Evolutionary conservation across 2,329 filamentous ascomycete species (phyloP), one percentile per base, ranked within the genome.

Genomic region (Alternaria sp.): DNA sequence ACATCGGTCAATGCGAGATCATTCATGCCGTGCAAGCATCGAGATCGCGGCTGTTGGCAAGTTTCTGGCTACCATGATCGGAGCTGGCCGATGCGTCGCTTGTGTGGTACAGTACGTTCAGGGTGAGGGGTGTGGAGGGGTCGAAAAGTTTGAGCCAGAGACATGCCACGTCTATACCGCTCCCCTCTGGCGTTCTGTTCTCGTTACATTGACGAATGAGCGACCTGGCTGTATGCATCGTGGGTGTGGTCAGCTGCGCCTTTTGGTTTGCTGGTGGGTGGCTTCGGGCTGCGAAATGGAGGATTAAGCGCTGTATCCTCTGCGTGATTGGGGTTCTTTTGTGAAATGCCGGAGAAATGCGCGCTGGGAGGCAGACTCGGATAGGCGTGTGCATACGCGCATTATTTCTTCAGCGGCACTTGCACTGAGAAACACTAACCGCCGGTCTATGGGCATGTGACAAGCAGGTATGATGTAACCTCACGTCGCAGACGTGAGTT

Each of bases 131-230:
- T 61, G 32, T 66, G 44, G 53, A 61, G 49, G 46, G 55, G 61
- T 56, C 25, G 47, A 36, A 13, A 36, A 17, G 50, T 45, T 45
- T 40, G 45, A 28, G 44, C 15, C 23, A 62, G 44, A 60, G 54
- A 64, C 63, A 62, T 63, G 63, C 61, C 66, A 63, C 66, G 61
- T 67, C 66, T 59, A 62, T 65, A 53, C 47, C 28, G 40, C 56
- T 47, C 36, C 36, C 56, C 47, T 32, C 45, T 53, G 12, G 40
- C n/a, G 23, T 32, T 45, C 28, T 32, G 5, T 6, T 26, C 36
- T 46, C 57, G 56, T 50, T 45, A 51, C 47, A 59, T 66, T 63
- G 63, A 28, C 61, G 52, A 66, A 63, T 62, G 19, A 40, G 21
- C 7, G 23, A 10, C 6, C 23, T 11, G 44, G 46, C 59, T 40